Conservation (phyloP, 805 yeast genomes). For the Wickerhamiella kazuoi region DNA sequence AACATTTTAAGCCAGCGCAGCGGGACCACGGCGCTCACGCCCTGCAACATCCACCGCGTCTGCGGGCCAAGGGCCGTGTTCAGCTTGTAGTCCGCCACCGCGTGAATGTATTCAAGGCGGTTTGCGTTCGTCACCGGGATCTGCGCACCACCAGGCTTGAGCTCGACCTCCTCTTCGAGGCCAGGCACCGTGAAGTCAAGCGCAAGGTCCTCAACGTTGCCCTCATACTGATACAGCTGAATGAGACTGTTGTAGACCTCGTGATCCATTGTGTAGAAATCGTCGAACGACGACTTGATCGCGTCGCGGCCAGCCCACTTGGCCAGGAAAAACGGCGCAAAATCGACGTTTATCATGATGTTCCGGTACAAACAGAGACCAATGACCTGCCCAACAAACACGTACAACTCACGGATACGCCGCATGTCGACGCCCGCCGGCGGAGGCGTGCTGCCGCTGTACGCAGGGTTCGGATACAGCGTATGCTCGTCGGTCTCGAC, state of each 20-base stretch:
- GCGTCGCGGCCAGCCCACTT: constrained; percentile 35
- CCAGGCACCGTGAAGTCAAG: constrained; percentile 45
- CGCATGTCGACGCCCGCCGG: constrained; percentile 3
- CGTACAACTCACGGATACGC: constrained; percentile 18
- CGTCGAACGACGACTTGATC: constrained; percentile 48
- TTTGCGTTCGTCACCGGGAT: constrained; percentile 42
- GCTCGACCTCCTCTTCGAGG: constrained; percentile 29
- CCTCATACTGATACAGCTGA: constrained; percentile 38
- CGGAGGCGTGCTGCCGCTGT: not conserved
- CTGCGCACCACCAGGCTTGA: constrained; percentile 42
- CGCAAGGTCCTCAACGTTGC: constrained; percentile 40
- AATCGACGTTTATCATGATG: constrained; percentile 60
- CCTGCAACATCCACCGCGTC: constrained; percentile 46
- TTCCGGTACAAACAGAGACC: constrained; percentile 83
- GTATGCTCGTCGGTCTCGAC: constrained; percentile 34
- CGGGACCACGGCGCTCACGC: constrained; percentile 49
- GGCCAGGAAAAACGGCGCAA: constrained; percentile 71
- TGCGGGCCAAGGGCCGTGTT: constrained; percentile 44
- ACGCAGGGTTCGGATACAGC: constrained; percentile 51
- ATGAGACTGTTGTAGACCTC: constrained; percentile 48
- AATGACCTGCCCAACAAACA: constrained; percentile 61
- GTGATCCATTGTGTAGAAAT: constrained; percentile 50
- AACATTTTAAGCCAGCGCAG: constrained; percentile 71
- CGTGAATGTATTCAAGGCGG: constrained; percentile 55
- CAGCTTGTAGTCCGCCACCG: constrained; percentile 61